Percentiles rank a stretch among this genome's conserved stretches.
These are phyloP conservation scores for Mesembryanthemum crystallinum DNA, from an alignment of 148 eudicot species.

Conservation along the genomic window DNA sequence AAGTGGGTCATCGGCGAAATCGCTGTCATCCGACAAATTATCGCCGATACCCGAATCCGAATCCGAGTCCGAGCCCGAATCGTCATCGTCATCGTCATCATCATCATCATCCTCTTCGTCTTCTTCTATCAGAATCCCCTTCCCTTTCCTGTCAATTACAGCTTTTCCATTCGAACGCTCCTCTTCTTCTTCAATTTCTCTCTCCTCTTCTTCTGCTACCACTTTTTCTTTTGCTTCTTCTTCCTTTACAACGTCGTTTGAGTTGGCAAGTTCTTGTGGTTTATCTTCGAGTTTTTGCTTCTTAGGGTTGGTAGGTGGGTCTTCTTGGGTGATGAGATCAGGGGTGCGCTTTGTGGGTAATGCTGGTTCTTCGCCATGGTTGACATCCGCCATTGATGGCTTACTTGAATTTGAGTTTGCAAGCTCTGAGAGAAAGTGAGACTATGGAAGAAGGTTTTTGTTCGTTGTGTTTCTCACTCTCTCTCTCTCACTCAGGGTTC, in stretches of 20 bases:
- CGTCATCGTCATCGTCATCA: constrained; percentile 21
- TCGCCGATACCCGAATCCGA: constrained; percentile 29
- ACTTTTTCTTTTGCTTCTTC: constrained; percentile 3
- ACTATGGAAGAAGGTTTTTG: neutral
- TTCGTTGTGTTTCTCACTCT: neutral
- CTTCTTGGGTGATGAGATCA: constrained; percentile 19
- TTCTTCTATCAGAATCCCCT: constrained; percentile 56
- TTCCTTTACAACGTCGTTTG: constrained; percentile 20
- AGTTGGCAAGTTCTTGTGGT: neutral
- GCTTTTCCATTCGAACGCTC: constrained; percentile 30
- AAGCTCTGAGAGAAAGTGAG: neutral
- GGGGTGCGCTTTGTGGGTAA: constrained; percentile 46
- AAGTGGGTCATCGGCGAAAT: constrained; percentile 69
- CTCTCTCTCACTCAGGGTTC: no score
- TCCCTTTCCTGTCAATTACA: constrained; percentile 59
- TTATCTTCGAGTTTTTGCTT: constrained; percentile 26
- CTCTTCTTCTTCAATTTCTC: constrained; percentile 25
- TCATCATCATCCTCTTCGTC: constrained; percentile 42
- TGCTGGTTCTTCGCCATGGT: constrained; percentile 34
- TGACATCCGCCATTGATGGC: constrained; percentile 46
- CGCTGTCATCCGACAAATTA: constrained; percentile 42
- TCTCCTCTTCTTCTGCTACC: constrained; percentile 7
- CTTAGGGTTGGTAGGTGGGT: constrained; percentile 13
- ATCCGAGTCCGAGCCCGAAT: constrained; percentile 33
- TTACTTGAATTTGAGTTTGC: neutral